Evolutionary conservation across 2,329 filamentous ascomycete species (phyloP).

Genomic region (Lasiodiplodia sp.): DNA sequence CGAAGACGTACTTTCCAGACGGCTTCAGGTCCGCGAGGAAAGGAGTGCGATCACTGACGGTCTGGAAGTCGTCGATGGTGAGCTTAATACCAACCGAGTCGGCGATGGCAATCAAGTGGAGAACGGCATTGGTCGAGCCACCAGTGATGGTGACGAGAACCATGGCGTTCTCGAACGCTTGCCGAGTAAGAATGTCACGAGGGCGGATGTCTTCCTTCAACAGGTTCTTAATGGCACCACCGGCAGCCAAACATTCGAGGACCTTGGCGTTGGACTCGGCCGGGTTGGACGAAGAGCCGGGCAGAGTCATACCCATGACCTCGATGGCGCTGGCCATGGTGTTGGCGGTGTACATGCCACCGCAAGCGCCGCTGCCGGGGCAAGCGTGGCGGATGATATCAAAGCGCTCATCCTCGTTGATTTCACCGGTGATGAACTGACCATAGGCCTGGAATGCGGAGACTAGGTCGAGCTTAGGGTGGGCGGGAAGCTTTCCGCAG

Average conservation of each 20-base stretch:
- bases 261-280: conserved; percentile 60
- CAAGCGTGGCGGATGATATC: conserved; percentile 95
- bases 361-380: conserved; percentile 82
- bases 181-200: conserved; percentile 57
- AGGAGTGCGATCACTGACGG: conserved; percentile 58
- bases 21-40: conserved; percentile 61
- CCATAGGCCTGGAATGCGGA: conserved; percentile 98
- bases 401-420: conserved; percentile 88
- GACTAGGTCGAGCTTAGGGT: conserved; percentile 86
- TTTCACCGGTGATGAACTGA: conserved; percentile 89
- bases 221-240: conserved; percentile 58
- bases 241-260: conserved; percentile 58
- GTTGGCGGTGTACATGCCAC: conserved; percentile 73
- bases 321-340: conserved; percentile 61
- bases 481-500: conserved; percentile 70
- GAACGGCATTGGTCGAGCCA: conserved; percentile 59
- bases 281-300: conserved; percentile 60
- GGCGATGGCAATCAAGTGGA: conserved; percentile 60
- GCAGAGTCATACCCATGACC: conserved; percentile 58
- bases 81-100: conserved; percentile 59
- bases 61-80: conserved; percentile 60
- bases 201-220: conserved; percentile 60
- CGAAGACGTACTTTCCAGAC: conserved; percentile 61
- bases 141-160: conserved; percentile 59
- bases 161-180: conserved; percentile 61